Percentiles rank a stretch among this genome's conserved stretches.
Evolutionary conservation across 306 rosid genomes (phyloP).

Genomic region (Hippophae tibetana): DNA sequence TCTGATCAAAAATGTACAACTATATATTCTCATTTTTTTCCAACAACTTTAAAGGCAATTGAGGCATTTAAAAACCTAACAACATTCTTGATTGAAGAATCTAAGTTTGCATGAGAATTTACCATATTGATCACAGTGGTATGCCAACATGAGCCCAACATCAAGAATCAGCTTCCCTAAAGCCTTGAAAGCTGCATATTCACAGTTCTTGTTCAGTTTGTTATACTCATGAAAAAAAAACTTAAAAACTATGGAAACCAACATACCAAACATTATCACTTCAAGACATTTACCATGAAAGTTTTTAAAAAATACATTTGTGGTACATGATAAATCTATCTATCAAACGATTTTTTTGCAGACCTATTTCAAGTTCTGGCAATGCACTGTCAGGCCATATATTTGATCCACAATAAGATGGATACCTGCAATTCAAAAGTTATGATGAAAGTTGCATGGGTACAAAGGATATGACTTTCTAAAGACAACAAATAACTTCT

Average conservation of each 20-base stretch:
- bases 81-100: background rate
- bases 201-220: constrained; percentile 11
- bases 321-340: too few relatives aligned
- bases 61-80: background rate
- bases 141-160: constrained; percentile 89
- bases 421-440: constrained; percentile 52
- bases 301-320: too few relatives aligned
- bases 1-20: background rate
- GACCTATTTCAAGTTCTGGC: constrained; percentile 87
- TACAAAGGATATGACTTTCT: constrained; percentile 5
- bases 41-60: background rate
- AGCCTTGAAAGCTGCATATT: constrained; percentile 72
- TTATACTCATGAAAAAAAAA: constrained; percentile 17
- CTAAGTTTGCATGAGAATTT: constrained; percentile 9
- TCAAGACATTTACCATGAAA: too few relatives aligned
- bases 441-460: constrained; percentile 18
- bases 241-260: background rate
- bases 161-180: constrained; percentile 84
- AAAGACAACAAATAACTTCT: background rate
- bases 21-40: constrained; percentile 8
- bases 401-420: constrained; percentile 83
- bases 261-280: background rate
- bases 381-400: constrained; percentile 72
- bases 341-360: constrained; percentile 17
- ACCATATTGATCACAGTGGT: constrained; percentile 89